Evolutionary conservation across 805 yeast genomes (phyloP).

Genomic region (Candida ficus): DNA sequence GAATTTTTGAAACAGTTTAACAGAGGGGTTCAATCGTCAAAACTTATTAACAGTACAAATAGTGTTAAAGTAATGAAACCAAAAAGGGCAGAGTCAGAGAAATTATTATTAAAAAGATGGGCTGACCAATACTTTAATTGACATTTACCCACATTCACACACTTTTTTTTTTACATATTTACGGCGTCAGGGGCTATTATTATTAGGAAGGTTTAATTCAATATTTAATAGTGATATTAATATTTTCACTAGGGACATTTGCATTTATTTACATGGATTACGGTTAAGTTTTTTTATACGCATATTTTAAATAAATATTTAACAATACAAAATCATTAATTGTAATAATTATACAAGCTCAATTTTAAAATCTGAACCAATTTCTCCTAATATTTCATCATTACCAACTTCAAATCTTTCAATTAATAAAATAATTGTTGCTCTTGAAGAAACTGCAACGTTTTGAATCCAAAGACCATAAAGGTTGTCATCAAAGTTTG

Average conservation of each 20-base stretch:
- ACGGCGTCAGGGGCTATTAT: no score
- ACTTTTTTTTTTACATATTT: neutral
- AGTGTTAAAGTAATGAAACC: conserved; percentile 9
- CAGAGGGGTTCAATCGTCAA: conserved; percentile 2
- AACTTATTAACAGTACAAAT: neutral
- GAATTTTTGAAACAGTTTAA: conserved; percentile 8
- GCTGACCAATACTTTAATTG: conserved; percentile 30
- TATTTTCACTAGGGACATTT: neutral
- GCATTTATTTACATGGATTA: neutral
- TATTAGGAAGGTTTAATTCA: neutral
- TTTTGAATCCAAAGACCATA: conserved; percentile 36
- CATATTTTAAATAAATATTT: neutral
- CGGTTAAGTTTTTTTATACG: neutral
- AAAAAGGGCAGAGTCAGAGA: conserved; percentile 30
- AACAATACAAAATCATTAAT: no score
- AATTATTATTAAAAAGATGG: conserved; percentile 44
- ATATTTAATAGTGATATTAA: no score
- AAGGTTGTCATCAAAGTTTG: conserved; percentile 35
- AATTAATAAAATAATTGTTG: conserved; percentile 34
- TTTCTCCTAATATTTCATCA: conserved; percentile 33
- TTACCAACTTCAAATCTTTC: conserved; percentile 46
- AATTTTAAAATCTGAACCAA: conserved; percentile 30
- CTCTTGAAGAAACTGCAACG: conserved; percentile 12
- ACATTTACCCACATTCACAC: neutral
- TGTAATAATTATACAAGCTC: conserved; percentile 2